phyloP scores from a whole-genome alignment of 2,329 filamentous ascomycete genomes.

The Ascochyta koolunga region DNA sequence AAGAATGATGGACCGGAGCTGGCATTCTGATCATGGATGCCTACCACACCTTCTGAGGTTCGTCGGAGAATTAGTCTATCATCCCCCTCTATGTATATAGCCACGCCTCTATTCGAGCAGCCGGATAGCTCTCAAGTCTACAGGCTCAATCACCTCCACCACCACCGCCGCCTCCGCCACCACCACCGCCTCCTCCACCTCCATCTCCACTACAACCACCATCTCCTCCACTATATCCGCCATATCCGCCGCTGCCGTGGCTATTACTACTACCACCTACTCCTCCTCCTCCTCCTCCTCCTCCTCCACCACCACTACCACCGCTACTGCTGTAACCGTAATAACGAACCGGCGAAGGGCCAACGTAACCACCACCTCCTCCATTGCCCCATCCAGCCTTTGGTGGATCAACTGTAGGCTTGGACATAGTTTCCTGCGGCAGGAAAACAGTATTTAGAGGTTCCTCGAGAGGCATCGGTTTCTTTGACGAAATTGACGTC shows the following conservation, averaged over 20 bases:
- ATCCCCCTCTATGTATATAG: too few species aligned
- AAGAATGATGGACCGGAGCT: slow-evolving; percentile 4
- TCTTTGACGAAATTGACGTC: background rate
- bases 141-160: background rate
- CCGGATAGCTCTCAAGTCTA: background rate
- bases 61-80: too few species aligned
- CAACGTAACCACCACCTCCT: background rate
- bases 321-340: background rate
- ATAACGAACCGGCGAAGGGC: too few species aligned
- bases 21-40: background rate
- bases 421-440: background rate
- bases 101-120: background rate
- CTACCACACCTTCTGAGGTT: too few species aligned
- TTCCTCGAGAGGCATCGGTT: background rate
- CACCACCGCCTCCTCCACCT: slow-evolving; percentile 8
- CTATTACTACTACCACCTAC: background rate
- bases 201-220: slow-evolving; percentile 2
- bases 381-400: background rate
- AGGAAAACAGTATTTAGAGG: background rate
- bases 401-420: background rate
- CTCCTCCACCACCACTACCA: background rate
- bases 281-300: too few species aligned
- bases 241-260: background rate
- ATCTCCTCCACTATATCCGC: background rate
- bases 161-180: background rate